Conservation (phyloP, 495 filamentous ascomycete genomes). For the Hypoxylon cercidicola region DNA sequence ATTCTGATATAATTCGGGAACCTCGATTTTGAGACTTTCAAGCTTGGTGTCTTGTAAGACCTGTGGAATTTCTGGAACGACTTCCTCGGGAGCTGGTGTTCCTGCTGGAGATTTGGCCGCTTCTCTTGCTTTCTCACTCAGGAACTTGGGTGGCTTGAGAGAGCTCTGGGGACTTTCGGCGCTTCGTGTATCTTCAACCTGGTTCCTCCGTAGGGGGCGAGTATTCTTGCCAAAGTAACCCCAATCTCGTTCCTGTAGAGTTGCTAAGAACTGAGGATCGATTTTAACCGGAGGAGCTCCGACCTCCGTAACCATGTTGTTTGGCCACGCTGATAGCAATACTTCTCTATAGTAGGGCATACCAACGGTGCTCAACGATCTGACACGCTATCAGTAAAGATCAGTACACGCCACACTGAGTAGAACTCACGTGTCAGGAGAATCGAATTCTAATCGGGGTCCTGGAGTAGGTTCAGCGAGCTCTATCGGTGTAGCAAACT, state of each 20-base stretch:
- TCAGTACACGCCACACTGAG: constrained; percentile 25
- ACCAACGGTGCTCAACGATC: constrained; percentile 83
- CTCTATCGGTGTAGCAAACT: constrained; percentile 81
- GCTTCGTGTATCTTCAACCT: constrained; percentile 79
- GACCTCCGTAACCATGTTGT: constrained; percentile 80
- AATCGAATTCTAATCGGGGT: constrained; percentile 43
- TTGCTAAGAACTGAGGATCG: constrained; percentile 75
- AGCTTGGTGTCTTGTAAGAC: constrained; percentile 65
- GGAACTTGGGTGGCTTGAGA: constrained; percentile 79
- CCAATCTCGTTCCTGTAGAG: constrained; percentile 73
- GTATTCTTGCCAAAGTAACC: constrained; percentile 82
- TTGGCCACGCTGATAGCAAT: constrained; percentile 89
- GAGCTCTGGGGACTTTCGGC: constrained; percentile 64
- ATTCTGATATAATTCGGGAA: constrained; percentile 85
- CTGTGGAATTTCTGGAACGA: constrained; percentile 58
- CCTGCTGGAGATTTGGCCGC: constrained; percentile 63
- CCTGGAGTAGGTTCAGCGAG: constrained; percentile 35
- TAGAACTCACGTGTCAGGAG: constrained; percentile 69
- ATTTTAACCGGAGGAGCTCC: constrained; percentile 82
- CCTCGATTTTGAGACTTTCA: constrained; percentile 73
- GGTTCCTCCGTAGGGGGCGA: constrained; percentile 77
- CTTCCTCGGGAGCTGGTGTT: constrained; percentile 67
- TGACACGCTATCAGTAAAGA: constrained; percentile 46
- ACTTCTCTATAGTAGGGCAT: constrained; percentile 93
- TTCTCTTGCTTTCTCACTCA: constrained; percentile 89